Base-by-base conservation (phyloP, 306 rosid species). In the Hippophae rhamnoides region DNA sequence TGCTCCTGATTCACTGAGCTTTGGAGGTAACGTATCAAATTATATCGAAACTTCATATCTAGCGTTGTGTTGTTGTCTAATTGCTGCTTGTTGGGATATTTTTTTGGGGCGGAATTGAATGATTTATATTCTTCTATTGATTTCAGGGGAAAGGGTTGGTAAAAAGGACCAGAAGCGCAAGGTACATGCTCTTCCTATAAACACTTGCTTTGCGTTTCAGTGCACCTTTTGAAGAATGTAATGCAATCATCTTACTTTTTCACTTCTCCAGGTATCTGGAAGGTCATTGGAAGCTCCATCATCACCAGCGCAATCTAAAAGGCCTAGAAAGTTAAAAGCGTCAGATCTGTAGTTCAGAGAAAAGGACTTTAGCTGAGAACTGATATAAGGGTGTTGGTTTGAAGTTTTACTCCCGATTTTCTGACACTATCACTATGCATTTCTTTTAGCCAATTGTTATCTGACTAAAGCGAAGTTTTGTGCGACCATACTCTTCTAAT, bases 131-230 rank as follows among this genome's bases (percentile, higher is more conserved):
- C 53, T 67, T 43, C 65, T 47, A 14, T 44, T 61, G n/a, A 13
- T 77, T 58, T 68, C 87, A 86, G 95, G 86, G 46, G 99, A 93
- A 68, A 82, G 95, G 76, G 69, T 72, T 61, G 81, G 71, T 71
- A 93, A 88, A 72, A 84, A 80, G 79, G 97, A 93, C 59, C 97
- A 82, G 71, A 93, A 93, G 73, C 94, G 97, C 61, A 93, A 93
- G 97, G 96, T 92, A 79, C 50, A 13, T 56, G 58, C 59, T 72
- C 49, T 31, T 52, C 52, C 62, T 51, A 31, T 10, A 67, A 52
- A 44, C 18, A 44, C 38, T 46, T 2, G 12, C 26, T 11, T 31
- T 58, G 44, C 2, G 5, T 13, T 7, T 65, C 38, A 45, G 45
- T 73, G 67, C 56, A 61, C 57, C 41, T 54, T 43, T 31, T 68